Evolutionary conservation across 2,329 filamentous ascomycete genomes (phyloP), one percentile per base, ranked within the genome.

Genomic region (Claviceps sp.): DNA sequence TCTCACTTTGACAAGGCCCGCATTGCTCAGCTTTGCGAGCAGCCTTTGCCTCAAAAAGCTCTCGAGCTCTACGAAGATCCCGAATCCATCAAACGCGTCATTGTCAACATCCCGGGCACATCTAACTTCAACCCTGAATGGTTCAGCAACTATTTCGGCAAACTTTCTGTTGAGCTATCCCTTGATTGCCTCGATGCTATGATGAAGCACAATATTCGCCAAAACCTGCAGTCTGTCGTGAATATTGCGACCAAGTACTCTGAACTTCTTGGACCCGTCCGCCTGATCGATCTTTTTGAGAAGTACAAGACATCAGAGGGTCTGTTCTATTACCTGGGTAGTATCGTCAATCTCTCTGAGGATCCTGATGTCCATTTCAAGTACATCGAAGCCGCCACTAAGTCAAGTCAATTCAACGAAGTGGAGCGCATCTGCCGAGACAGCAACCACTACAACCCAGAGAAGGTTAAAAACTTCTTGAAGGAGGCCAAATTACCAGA

Each of bases 381-480:
- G 77, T 98, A 98, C 70, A 95, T 98, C 54, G 91, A 98, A 71
- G 89, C 93, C 52, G 93, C 94, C 36, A 95, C 90, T 23, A 86
- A 83, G 64, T 94, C 95, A 80, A 83, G 85, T 34, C 91, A 98
- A 69, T 81, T 95, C 63, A 90, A 88, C 58, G 93, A 98, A 65
- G 93, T 98, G 20, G 91, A 98, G 76, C 86, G 93, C 51, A 91
- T 98, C 62, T 97, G 91, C 73, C 83, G 94, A 55, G 93, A 98
- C 68, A 94, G 85, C 76, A 89, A 86, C 66, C 78, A 79, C 63
- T 91, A 89, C 71, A 91, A 96, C 67, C 79, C 89, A 0, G 89
- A 96, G 69, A 95, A 95, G 76, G 88, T 96, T 53, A 96, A 96
- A 78, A 98, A 98, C 74, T 98, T 97, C 80, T 75, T 98, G 55